These are phyloP conservation scores for Guillardia theta DNA, from an alignment of 78 protist genomes.

Conservation along the genomic window DNA sequence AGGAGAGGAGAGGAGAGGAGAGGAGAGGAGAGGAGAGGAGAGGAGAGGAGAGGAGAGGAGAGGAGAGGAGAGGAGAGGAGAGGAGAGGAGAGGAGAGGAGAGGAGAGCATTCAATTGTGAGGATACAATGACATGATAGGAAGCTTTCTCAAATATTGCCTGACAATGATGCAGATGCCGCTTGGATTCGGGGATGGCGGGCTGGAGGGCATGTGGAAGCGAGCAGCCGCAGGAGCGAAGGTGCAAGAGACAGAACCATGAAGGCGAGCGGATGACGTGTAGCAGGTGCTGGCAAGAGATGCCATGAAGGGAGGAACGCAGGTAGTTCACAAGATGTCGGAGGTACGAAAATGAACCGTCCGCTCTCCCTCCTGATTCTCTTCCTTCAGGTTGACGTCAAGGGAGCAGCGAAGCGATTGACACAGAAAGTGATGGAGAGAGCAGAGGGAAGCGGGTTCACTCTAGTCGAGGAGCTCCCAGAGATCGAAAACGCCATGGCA, in stretches of 20 bases:
- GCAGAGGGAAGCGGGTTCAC: neutral
- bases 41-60: no score
- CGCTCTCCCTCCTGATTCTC: neutral
- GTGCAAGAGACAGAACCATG: neutral
- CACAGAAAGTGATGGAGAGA: neutral
- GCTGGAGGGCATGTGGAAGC: neutral
- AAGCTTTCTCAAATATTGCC: no score
- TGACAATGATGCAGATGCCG: no score
- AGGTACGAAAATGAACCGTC: neutral
- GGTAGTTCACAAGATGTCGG: neutral
- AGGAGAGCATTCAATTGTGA: no score
- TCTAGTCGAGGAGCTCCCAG: neutral
- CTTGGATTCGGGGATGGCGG: neutral
- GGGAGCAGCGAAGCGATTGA: neutral
- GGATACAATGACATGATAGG: no score
- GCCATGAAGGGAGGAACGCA: neutral
- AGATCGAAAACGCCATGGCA: neutral
- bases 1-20: no score
- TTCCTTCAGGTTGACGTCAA: neutral
- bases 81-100: no score
- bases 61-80: no score
- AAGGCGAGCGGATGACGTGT: no score
- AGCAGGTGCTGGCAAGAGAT: neutral
- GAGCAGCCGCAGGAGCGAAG: neutral
- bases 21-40: no score